phyloP scores from a whole-genome alignment of 345 rosid genomes.

The Eucalyptus pauciflora region DNA sequence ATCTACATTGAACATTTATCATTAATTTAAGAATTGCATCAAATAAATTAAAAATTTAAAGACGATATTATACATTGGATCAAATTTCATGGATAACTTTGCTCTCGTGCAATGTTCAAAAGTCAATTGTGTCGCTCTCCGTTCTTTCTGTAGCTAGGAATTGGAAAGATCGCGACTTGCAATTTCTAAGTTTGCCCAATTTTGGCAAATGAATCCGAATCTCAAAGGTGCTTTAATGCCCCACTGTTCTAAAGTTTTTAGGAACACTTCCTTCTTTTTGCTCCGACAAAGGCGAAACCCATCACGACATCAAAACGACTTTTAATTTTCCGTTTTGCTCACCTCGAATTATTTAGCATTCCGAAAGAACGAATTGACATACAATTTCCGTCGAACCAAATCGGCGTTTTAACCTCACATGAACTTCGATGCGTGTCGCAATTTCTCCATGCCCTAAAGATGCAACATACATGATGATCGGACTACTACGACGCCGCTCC shows the following conservation, averaged over 20 bases:
- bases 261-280: neutral
- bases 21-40: rapidly evolving
- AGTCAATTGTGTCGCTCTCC: rapidly evolving
- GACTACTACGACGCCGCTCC: neutral
- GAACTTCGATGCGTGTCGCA: neutral
- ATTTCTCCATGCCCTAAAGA: neutral
- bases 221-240: neutral
- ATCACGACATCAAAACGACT: neutral
- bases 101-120: rapidly evolving
- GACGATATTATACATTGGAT: rapidly evolving
- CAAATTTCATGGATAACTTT: neutral
- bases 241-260: neutral
- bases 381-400: neutral
- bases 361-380: neutral
- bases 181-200: neutral
- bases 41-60: rapidly evolving
- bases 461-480: neutral
- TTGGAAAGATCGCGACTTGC: neutral
- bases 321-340: neutral
- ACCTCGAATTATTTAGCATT: neutral
- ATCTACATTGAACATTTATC: too few relatives aligned
- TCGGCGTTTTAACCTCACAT: neutral
- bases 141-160: too few relatives aligned
- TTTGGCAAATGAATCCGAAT: neutral
- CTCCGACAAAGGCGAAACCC: neutral